These are phyloP conservation scores for Russula sp. DNA, from an alignment of 768 basidiomycete species.

Conservation along the genomic window DNA sequence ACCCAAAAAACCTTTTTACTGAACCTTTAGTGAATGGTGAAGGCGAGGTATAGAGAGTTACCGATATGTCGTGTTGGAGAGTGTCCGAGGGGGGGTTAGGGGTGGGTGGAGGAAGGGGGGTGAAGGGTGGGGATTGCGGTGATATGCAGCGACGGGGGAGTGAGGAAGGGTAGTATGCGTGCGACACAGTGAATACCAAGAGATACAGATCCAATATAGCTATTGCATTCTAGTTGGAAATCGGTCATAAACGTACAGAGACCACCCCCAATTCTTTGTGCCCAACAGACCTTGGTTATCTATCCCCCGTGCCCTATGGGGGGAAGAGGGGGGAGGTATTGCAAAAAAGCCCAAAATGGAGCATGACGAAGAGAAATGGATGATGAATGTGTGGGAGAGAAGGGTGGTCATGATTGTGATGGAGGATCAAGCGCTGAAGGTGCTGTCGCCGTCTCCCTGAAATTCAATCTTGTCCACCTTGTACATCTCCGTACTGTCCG, in stretches of 20 bases:
- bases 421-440: slow-evolving; percentile 5
- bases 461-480: slow-evolving; percentile 20
- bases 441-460: slow-evolving; percentile 12
- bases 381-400: too few relatives aligned
- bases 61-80: slow-evolving; percentile 4
- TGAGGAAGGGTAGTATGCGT: not conserved
- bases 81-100: not conserved
- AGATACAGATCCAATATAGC: slow-evolving; percentile 15
- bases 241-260: slow-evolving; percentile 12
- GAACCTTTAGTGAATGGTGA: too few relatives aligned
- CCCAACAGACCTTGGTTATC: not conserved
- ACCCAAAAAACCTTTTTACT: too few relatives aligned
- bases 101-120: not conserved
- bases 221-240: slow-evolving; percentile 20
- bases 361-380: not conserved
- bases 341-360: slow-evolving; percentile 2
- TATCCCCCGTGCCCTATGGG: not conserved
- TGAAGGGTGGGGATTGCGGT: not conserved
- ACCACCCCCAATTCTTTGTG: not conserved
- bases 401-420: not conserved
- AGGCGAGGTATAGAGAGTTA: slow-evolving; percentile 5
- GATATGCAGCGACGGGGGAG: not conserved
- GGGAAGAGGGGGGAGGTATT: too few relatives aligned
- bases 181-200: not conserved
- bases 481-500: not conserved